Percentiles rank a stretch among this genome's conserved stretches.
Conservation (phyloP, 2,329 filamentous ascomycete species). For the Monosporascus cannonballus region DNA sequence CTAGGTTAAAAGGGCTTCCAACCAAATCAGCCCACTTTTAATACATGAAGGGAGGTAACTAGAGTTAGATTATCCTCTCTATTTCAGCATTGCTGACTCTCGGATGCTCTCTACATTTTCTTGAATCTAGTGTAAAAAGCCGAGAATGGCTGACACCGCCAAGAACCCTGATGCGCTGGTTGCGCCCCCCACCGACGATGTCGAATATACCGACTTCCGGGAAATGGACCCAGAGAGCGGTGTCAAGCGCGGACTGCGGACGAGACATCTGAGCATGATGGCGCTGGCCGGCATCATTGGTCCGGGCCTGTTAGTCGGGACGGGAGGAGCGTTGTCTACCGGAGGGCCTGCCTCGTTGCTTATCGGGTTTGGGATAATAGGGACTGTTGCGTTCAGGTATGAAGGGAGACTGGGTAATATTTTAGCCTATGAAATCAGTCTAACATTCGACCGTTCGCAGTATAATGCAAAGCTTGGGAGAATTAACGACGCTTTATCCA, state of each 20-base stretch:
- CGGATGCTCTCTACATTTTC: no score
- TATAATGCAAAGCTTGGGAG: conserved; percentile 69
- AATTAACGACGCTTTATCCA: conserved; percentile 68
- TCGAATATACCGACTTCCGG: conserved; percentile 28
- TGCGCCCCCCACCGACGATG: background rate
- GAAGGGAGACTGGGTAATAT: conserved; percentile 21
- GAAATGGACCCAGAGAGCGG: conserved; percentile 55
- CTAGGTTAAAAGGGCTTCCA: no score
- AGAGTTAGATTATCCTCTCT: no score
- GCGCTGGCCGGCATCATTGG: conserved; percentile 58
- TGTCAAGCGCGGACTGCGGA: conserved; percentile 64
- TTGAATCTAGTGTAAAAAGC: no score
- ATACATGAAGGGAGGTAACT: no score
- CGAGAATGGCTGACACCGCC: no score
- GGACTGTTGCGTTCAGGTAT: conserved; percentile 52
- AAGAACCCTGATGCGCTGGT: no score
- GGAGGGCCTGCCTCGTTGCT: conserved; percentile 67
- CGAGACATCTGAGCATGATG: conserved; percentile 58
- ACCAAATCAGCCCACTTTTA: no score
- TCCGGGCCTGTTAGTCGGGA: conserved; percentile 65
- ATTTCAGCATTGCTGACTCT: no score
- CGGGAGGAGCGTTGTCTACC: conserved; percentile 60
- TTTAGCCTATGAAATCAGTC: background rate
- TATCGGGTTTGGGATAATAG: conserved; percentile 68
- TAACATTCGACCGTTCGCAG: conserved; percentile 25